Base-by-base conservation (phyloP, 73 alveolate genomes). In the Blepharisma japonicum region DNA sequence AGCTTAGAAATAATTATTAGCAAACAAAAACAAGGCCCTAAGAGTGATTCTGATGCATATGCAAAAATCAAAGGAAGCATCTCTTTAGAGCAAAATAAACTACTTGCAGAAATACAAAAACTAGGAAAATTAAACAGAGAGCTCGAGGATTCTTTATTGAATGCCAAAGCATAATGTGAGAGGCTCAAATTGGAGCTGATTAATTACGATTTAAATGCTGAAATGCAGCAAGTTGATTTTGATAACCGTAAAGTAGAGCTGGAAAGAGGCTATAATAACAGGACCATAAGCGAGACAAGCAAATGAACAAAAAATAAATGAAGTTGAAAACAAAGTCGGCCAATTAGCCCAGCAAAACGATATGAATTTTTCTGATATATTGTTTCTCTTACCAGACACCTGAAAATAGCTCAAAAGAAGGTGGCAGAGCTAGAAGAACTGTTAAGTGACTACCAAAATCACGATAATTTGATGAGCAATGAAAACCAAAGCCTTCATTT, bases 351-450 rank as follows among this genome's bases (percentile, higher is more conserved):
- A 91, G 9, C 96, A 95, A 11, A 78, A 87, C 32, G 95, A 92
- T 53, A 71, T 87, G 7, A 84, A 91, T 55, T 98, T 95, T 80
- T 84, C 95, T 23, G 97, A 97, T 61, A n/a, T n/a, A 61, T 39
- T 5, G 74, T 61, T 83, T 96, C 91, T 46, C 55, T 89, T 20
- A 84, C 89, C 1, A 86, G 89, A 86, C 88, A 96, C 74, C 87
- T 94, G 71, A 96, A 95, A 82, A 92, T 85, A 48, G 91, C 95
- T 32, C 88, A 95, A 11, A 80, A 99, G 67, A 94, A 94, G 80
- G 86, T 96, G 6, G 96, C 91, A 71, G 98, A 96, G 83, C 90
- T 92, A 56, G 97, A 95, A 21, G 99, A 94, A 68, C 97, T 93
- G 71, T 68, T 90, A 68, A 92, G 87, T 45, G 97, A 91, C 42